Conservation (phyloP, 495 filamentous ascomycete species). For the Podospora fimiseda region DNA sequence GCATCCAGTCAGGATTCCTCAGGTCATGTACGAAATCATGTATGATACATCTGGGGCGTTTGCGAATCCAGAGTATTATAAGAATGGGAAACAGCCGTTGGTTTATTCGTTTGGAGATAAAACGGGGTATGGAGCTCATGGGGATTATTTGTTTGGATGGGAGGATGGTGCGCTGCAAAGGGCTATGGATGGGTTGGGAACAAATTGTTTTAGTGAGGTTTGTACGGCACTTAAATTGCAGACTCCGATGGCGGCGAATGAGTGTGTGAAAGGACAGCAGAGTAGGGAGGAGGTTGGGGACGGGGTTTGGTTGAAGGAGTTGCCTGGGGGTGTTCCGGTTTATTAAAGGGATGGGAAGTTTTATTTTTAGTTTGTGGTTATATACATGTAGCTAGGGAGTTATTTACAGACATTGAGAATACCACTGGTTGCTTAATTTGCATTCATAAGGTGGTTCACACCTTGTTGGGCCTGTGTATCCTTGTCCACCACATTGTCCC, state of each 20-base stretch:
- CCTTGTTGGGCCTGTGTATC: constrained; percentile 15
- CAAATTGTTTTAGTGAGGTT: constrained; percentile 2
- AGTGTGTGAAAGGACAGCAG: constrained; percentile 1
- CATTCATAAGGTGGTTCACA: constrained; percentile 16
- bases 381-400: too few relatives aligned
- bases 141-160: constrained; percentile 43
- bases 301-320: neutral
- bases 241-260: neutral
- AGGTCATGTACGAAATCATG: constrained; percentile 42
- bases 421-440: constrained; percentile 13
- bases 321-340: constrained; percentile 2
- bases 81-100: constrained; percentile 34
- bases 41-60: constrained; percentile 24
- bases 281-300: neutral
- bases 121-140: constrained; percentile 36
- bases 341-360: too few relatives aligned
- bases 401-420: neutral
- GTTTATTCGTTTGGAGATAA: constrained; percentile 36
- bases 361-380: too few relatives aligned
- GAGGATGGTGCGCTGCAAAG: constrained; percentile 35
- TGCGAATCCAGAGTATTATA: constrained; percentile 29
- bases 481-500: constrained; percentile 17
- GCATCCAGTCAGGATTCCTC: constrained; percentile 38
- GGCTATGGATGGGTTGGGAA: constrained; percentile 31
- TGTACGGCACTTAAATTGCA: neutral